Evolutionary conservation across 768 basidiomycete genomes (phyloP), one percentile per base, ranked within the genome.

Genomic region (Kwoniella sp.): DNA sequence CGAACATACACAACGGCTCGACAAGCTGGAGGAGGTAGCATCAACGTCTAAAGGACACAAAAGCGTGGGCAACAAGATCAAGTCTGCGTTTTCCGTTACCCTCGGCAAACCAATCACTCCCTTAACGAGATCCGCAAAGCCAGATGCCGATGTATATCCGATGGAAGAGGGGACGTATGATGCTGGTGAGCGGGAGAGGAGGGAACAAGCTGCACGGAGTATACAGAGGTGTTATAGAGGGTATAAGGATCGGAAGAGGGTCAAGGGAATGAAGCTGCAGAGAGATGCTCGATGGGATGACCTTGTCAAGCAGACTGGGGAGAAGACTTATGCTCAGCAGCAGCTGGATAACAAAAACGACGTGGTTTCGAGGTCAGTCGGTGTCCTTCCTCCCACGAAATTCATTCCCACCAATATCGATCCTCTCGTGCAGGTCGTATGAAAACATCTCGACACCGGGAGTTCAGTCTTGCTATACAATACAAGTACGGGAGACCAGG

Each of bases 281-380:
- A 57, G 52, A 24, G 70, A 72, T 15, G 68, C 69, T 4, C 52
- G 72, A 52, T 77, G 75, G 75, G 63, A 72, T 33, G 75, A 77
- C 36, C 52, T 77, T 17, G 30, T 72, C n/a, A 68, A 70, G 26
- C 54, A 65, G 24, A 59, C 64, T 1, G 60, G 58, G 2, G 68
- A 66, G 49, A 55, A 67, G 52, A 61, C 30, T 6, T 66, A 66
- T 22, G 60, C 63, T 5, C 26, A 60, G 25, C 65, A 62, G 27
- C 70, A 71, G 48, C 51, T 72, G 25, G 67, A 70, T n/a, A 73
- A 73, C 36, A 68, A 67, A 60, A 77, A 77, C 36, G 75, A 77
- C 53, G 70, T 73, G 19, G 54, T 51, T 29, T 69, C 72, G 9
- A 64, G 73, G 69, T 73, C 13, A 48, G 71, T 50, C 25, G 10